Evolutionary conservation across 2,329 filamentous ascomycete genomes (phyloP).

Genomic region (Botrytis paeoniae): DNA sequence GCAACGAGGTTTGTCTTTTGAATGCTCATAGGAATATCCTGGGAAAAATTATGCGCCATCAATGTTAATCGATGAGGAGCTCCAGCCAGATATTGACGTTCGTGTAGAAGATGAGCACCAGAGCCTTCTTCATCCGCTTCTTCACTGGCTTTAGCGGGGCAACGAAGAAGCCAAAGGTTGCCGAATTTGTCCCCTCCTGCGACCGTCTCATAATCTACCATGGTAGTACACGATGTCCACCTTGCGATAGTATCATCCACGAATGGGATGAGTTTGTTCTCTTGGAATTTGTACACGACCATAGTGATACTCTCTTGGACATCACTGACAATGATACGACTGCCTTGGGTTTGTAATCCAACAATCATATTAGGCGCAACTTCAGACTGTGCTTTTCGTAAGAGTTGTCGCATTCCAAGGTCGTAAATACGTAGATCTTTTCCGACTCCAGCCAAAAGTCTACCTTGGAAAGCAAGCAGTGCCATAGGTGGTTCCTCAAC

Average conservation of each 20-base stretch:
- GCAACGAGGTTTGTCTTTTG: conserved; percentile 87
- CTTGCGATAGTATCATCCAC: conserved; percentile 84
- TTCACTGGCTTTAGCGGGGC: conserved; percentile 78
- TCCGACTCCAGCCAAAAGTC: conserved; percentile 80
- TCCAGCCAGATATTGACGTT: conserved; percentile 85
- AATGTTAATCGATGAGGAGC: conserved; percentile 80
- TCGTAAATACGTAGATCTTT: conserved; percentile 84
- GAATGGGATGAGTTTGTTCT: conserved; percentile 91
- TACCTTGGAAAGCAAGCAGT: conserved; percentile 89
- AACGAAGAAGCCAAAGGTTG: conserved; percentile 89
- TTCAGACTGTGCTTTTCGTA: conserved; percentile 85
- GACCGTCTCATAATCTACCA: conserved; percentile 96
- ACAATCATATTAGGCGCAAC: conserved; percentile 81
- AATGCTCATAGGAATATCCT: conserved; percentile 89
- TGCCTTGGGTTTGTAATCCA: conserved; percentile 84
- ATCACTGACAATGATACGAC: conserved; percentile 87
- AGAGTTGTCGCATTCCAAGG: conserved; percentile 84
- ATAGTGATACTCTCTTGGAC: conserved; percentile 89
- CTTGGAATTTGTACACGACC: conserved; percentile 87
- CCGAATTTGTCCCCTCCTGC: conserved; percentile 97
- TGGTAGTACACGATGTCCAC: conserved; percentile 86
- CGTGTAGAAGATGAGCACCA: conserved; percentile 86
- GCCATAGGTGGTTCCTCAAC: conserved; percentile 86
- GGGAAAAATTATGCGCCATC: conserved; percentile 83
- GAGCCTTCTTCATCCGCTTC: conserved; percentile 91